Evolutionary conservation across 768 basidiomycete species (phyloP).

Genomic region (Psilocybe subaeruginosa): DNA sequence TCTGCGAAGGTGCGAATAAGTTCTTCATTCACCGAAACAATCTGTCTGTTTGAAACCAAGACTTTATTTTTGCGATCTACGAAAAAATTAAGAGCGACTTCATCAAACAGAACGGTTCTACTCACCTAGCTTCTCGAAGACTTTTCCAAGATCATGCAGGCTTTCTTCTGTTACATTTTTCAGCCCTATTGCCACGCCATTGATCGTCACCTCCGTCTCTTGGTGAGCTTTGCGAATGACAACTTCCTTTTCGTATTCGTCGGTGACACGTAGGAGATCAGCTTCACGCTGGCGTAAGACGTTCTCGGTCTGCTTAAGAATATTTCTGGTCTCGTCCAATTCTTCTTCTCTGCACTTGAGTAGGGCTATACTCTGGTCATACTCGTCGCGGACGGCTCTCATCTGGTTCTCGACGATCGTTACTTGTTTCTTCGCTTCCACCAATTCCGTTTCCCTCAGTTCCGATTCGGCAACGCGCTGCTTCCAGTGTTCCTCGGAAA

Average conservation of each 20-base stretch:
- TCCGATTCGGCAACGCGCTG: constrained; percentile 82
- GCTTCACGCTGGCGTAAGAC: constrained; percentile 55
- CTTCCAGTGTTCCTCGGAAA: constrained; percentile 89
- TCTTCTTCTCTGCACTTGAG: constrained; percentile 79
- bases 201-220: constrained; percentile 68
- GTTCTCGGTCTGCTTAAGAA: constrained; percentile 53
- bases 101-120: not conserved
- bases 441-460: constrained; percentile 71
- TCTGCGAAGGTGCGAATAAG: constrained; percentile 57
- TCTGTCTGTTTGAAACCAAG: constrained; percentile 65
- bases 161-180: constrained; percentile 70
- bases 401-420: constrained; percentile 86
- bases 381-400: constrained; percentile 81
- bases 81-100: constrained; percentile 10
- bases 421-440: constrained; percentile 82
- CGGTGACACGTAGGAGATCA: constrained; percentile 61
- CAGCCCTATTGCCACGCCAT: constrained; percentile 72
- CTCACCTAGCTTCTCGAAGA: constrained; percentile 87
- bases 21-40: constrained; percentile 64
- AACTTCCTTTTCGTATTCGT: constrained; percentile 76
- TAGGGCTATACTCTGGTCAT: constrained; percentile 84
- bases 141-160: constrained; percentile 64
- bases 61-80: constrained; percentile 75
- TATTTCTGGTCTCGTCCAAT: constrained; percentile 61
- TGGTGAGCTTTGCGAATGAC: constrained; percentile 79